Conservation (phyloP, 805 yeast genomes). For the Candida cerambycidarum region DNA sequence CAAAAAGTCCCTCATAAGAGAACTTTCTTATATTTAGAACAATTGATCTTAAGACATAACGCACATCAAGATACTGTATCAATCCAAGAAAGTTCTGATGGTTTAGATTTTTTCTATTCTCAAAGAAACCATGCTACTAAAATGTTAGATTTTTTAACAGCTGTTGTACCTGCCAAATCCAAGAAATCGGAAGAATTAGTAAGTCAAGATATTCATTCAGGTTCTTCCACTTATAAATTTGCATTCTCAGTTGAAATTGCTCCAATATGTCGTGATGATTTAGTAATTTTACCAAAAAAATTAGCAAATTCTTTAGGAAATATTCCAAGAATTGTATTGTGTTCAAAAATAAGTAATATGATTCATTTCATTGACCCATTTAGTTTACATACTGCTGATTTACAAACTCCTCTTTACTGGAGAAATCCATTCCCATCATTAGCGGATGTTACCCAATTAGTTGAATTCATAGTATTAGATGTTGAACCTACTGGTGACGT, state of each 20-base stretch:
- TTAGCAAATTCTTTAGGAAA: conserved; percentile 82
- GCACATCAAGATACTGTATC: conserved; percentile 94
- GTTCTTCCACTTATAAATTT: conserved; percentile 84
- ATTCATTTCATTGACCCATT: conserved; percentile 85
- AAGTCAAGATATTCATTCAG: conserved; percentile 89
- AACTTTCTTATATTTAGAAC: conserved; percentile 94
- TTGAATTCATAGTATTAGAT: conserved; percentile 87
- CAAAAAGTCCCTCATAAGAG: conserved; percentile 97
- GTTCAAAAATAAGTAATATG: conserved; percentile 80
- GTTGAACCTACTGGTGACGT: conserved; percentile 88
- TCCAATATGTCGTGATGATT: conserved; percentile 95
- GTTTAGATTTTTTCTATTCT: conserved; percentile 89
- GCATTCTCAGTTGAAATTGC: conserved; percentile 91
- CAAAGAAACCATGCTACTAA: conserved; percentile 89
- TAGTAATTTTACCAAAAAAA: conserved; percentile 86
- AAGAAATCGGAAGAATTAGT: conserved; percentile 90
- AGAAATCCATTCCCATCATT: conserved; percentile 76
- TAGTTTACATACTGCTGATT: conserved; percentile 74
- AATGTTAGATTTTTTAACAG: conserved; percentile 84
- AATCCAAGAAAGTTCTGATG: conserved; percentile 90
- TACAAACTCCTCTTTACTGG: conserved; percentile 74
- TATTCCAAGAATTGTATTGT: conserved; percentile 76
- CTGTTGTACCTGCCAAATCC: conserved; percentile 81
- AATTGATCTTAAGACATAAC: conserved; percentile 84
- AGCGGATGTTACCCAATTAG: conserved; percentile 70